Percentiles rank a stretch among this genome's conserved stretches.
Conservation (phyloP, 2,329 filamentous ascomycete genomes). For the Penicillium occitanis region DNA sequence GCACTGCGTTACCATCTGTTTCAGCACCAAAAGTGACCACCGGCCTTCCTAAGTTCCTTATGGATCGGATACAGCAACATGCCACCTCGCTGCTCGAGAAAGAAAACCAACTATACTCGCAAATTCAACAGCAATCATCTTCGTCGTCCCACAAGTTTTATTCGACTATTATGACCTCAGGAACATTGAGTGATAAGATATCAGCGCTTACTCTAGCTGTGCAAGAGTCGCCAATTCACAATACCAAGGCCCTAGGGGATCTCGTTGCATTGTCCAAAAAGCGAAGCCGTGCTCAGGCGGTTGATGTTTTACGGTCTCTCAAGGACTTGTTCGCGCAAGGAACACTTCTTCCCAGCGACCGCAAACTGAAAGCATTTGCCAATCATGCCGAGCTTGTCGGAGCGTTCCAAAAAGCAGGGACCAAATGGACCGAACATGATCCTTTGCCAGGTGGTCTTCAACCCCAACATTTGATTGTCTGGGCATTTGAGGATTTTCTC, state of each 20-base stretch:
- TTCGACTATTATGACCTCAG: conserved; percentile 93
- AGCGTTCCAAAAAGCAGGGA: conserved; percentile 63
- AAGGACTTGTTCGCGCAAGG: conserved; percentile 94
- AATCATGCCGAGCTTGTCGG: conserved; percentile 75
- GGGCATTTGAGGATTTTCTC: conserved; percentile 93
- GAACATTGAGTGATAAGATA: conserved; percentile 94
- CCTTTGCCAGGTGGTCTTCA: conserved; percentile 71
- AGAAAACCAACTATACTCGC: conserved; percentile 73
- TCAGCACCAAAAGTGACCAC: conserved; percentile 49
- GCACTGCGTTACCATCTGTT: conserved; percentile 56
- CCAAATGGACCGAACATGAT: conserved; percentile 67
- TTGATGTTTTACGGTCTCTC: conserved; percentile 86
- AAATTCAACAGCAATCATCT: conserved; percentile 68
- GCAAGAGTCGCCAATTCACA: conserved; percentile 95
- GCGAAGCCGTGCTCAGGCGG: conserved; percentile 86
- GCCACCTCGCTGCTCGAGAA: conserved; percentile 72
- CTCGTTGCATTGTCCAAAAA: conserved; percentile 83
- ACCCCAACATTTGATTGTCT: conserved; percentile 75
- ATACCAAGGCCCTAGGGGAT: conserved; percentile 82
- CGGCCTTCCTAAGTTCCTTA: conserved; percentile 51
- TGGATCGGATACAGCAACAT: conserved; percentile 63
- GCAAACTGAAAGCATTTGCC: conserved; percentile 76
- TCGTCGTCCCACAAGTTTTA: conserved; percentile 94
- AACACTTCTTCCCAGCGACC: conserved; percentile 75
- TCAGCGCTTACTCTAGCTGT: conserved; percentile 91